Evolutionary conservation across 352 stramenopile genomes (phyloP), one percentile per base, ranked within the genome.

Genomic region (Peronosclerospora sorghi): DNA sequence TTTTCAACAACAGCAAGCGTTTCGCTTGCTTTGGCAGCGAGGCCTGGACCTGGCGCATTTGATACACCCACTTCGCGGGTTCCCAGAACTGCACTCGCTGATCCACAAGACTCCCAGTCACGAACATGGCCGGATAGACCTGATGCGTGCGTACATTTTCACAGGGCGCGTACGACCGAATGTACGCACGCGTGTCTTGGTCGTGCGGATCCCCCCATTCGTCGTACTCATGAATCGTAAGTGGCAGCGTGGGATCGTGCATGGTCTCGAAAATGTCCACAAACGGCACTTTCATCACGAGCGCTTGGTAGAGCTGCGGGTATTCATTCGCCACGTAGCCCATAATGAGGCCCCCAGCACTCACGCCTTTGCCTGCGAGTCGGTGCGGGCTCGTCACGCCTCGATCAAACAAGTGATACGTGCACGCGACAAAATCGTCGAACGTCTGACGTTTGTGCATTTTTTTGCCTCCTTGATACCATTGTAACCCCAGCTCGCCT

Each of bases 141-240:
- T 62, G 51, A 8, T 55, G 54, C 4, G 46, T 30, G 0, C 58
- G 58, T 28, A 93, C 46, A 51, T 93, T 93, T 30, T 82, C 73
- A 19, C 65, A 83, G 12, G 81, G 81, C 6, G 76, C 74, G 45
- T 92, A 94, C n/a, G 79, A 86, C 19, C 65, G 46, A 28, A 94
- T 91, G 58, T 89, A 92, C 14, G 67, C 58, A 20, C 54, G 54
- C 9, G 73, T 64, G 4, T 64, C 48, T 0, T 53, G 46, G 2
- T 32, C 45, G 17, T 35, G 62, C 9, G 77, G 76, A 41, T 96
- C 77, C 2, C 86, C 84, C 85, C 85, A 96, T 56, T 96, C 87
- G 36, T 95, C 83, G 44, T 94, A 95, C 60, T 96, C 87, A 51
- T 96, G 80, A 13, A 95, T 59, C 8, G 87, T 96, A 1, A 96